Base-by-base conservation (phyloP, 2,329 filamentous ascomycete species). In the Aspergillus awamori region DNA sequence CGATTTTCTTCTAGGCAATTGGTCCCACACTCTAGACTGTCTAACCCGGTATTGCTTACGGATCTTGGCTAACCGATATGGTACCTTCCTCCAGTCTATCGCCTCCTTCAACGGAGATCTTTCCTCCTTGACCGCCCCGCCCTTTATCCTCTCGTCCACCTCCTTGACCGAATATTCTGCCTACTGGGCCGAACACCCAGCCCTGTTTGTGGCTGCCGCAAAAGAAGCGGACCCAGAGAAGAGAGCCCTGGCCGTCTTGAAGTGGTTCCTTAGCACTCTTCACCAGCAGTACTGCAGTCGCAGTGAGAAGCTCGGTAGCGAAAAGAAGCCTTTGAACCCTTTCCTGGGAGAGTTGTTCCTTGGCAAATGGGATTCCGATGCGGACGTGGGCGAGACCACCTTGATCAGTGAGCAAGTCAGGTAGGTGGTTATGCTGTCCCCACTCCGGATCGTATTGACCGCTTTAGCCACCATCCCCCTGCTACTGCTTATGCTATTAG, bases 281-380 rank as follows among this genome's bases (percentile, higher is more conserved):
- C 96, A 95, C 81, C 92, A 96, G 78, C 92, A 96, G 57, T 90
- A 89, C 74, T 85, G 84, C 69, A 87, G 83, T 69, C 82, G 87
- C 61, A 96, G 91, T 74, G 93, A 97, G 75, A 88, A 88, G 75
- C 78, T 88, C 65, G 93, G 92, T 53, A 95, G 92, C 72, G 94
- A 97, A 83, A 98, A 98, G 87, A 99, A 98, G 83, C 94, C 94
- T 2, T 81, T 99, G 62, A 98, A 99, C 74, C 95, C 95, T 0
- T 98, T 99, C 80, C 80, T 99, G 38, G 94, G 94, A 59, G 94
- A 99, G 81, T 85, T 98, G 36, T 98, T 97, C 79, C 79, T 98
- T 28, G 95, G 94, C 24, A 90, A 88, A 70, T 99, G 95, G 95
- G 86, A 89, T 61, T 91, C 96, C 72, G 84, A 87, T 51, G 86